These are phyloP conservation scores for Globisporangium ultimum DNA, from an alignment of 352 stramenopile species.

Conservation along the genomic window DNA sequence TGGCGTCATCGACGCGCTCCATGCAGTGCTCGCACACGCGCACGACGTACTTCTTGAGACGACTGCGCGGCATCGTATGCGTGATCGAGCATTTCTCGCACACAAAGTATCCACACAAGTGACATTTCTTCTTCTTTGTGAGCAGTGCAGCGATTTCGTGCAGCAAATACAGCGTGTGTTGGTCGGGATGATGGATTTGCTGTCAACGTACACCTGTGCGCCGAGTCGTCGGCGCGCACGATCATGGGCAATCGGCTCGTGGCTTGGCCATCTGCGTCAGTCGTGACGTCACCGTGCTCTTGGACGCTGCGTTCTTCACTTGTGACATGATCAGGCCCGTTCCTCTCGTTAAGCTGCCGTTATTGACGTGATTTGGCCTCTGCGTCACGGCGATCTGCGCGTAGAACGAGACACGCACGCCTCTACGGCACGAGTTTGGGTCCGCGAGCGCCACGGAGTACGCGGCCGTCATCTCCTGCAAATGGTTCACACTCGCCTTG, in stretches of 20 bases:
- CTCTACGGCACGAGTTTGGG: conserved; percentile 1
- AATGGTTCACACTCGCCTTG: conserved; percentile 28
- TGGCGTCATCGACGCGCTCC: conserved; percentile 37
- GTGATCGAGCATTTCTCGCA: conserved; percentile 40
- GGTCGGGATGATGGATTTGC: conserved; percentile 10
- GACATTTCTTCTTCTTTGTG: conserved; percentile 43
- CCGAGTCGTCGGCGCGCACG: conserved; percentile 31
- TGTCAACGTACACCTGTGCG: conserved; percentile 33
- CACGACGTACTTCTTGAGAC: conserved; percentile 33
- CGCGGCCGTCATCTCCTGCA: conserved; percentile 20
- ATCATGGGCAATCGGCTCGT: conserved; percentile 31
- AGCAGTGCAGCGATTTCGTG: conserved; percentile 22
- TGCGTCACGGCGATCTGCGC: conserved; percentile 22
- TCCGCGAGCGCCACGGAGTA: conserved; percentile 28
- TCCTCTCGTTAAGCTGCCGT: no score
- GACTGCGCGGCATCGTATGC: conserved; percentile 36
- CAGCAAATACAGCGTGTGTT: conserved; percentile 36
- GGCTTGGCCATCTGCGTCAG: conserved; percentile 33
- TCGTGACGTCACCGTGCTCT: conserved; percentile 17
- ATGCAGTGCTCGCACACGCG: conserved; percentile 42
- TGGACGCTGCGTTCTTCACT: conserved; percentile 6
- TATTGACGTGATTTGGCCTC: neutral
- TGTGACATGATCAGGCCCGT: neutral
- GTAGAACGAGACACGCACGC: conserved; percentile 36
- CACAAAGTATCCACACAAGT: conserved; percentile 53